A percentile compares a stretch with the other conserved stretches of the same genome.
phyloP scores from a whole-genome alignment of 108 stramenopile species.

The Stephanodiscus minutulus region DNA sequence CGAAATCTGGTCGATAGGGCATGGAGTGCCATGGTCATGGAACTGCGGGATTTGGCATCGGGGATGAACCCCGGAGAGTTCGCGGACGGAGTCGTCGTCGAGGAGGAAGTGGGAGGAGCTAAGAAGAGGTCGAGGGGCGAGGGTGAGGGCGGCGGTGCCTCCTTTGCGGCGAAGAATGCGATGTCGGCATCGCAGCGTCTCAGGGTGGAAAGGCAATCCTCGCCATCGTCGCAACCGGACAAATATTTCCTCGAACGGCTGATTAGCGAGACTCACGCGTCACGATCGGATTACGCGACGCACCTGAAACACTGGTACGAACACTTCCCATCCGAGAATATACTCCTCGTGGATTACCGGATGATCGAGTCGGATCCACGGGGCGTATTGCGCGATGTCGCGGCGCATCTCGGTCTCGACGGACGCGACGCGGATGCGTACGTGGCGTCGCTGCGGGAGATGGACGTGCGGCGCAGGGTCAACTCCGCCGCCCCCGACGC shows the following conservation, averaged over 20 bases:
- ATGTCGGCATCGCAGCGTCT: constrained; percentile 30
- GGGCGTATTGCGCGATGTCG: constrained; percentile 32
- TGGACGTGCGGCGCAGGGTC: constrained; percentile 38
- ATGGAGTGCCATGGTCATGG: constrained; percentile 63
- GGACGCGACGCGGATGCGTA: constrained; percentile 31
- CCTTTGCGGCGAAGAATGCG: background rate
- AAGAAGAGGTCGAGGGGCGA: constrained; percentile 1
- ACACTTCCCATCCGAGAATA: constrained; percentile 42
- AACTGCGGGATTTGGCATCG: constrained; percentile 45
- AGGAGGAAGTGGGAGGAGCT: background rate
- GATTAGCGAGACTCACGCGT: constrained; percentile 22
- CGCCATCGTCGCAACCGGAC: constrained; percentile 42
- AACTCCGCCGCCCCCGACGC: too few relatives aligned
- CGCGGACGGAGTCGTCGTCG: constrained; percentile 27
- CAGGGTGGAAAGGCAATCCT: constrained; percentile 41
- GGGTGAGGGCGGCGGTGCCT: too few relatives aligned
- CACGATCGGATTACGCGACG: constrained; percentile 42
- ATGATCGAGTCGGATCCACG: constrained; percentile 46
- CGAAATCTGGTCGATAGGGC: constrained; percentile 58
- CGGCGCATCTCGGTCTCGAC: constrained; percentile 49
- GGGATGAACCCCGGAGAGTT: constrained; percentile 56
- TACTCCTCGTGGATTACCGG: constrained; percentile 50
- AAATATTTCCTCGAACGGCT: constrained; percentile 54
- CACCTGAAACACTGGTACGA: constrained; percentile 43
- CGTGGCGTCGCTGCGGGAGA: constrained; percentile 25